Conservation (phyloP, 2,329 filamentous ascomycete species). For the Periglandula ipomoeae region DNA sequence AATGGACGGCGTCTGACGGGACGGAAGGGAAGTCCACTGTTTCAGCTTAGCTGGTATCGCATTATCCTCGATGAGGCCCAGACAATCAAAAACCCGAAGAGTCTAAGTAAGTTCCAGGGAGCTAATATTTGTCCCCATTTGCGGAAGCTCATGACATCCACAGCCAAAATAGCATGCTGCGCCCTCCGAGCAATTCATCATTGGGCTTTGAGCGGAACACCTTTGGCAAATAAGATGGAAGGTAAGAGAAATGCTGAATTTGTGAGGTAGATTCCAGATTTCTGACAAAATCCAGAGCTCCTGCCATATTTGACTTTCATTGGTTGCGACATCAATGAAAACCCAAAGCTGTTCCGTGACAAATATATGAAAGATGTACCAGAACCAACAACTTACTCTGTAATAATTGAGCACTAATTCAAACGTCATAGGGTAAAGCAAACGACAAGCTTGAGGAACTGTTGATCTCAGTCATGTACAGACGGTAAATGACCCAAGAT, state of each 20-base stretch:
- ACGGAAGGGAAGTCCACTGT: neutral
- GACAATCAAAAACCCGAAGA: constrained; percentile 39
- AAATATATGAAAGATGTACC: constrained; percentile 14
- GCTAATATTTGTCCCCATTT: neutral
- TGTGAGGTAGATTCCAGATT: no score
- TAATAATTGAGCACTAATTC: no score
- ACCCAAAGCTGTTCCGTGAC: neutral
- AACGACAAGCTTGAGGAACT: constrained; percentile 14
- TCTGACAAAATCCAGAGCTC: constrained; percentile 22
- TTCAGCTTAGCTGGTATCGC: constrained; percentile 31
- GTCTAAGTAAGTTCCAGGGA: constrained; percentile 18
- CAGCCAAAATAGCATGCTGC: constrained; percentile 14
- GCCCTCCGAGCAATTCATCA: constrained; percentile 19
- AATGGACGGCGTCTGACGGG: neutral
- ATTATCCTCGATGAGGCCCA: constrained; percentile 51
- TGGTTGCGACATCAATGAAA: constrained; percentile 10
- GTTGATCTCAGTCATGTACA: constrained; percentile 17
- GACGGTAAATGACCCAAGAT: constrained; percentile 14
- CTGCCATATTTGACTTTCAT: constrained; percentile 27
- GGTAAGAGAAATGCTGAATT: no score
- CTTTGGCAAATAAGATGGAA: constrained; percentile 20
- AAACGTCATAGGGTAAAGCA: constrained; percentile 5
- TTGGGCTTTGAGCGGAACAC: constrained; percentile 29
- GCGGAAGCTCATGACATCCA: neutral
- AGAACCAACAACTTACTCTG: no score